Evolutionary conservation across 1,284 basidiomycete genomes (phyloP).

Genomic region (Pyrrhoderma noxium): DNA sequence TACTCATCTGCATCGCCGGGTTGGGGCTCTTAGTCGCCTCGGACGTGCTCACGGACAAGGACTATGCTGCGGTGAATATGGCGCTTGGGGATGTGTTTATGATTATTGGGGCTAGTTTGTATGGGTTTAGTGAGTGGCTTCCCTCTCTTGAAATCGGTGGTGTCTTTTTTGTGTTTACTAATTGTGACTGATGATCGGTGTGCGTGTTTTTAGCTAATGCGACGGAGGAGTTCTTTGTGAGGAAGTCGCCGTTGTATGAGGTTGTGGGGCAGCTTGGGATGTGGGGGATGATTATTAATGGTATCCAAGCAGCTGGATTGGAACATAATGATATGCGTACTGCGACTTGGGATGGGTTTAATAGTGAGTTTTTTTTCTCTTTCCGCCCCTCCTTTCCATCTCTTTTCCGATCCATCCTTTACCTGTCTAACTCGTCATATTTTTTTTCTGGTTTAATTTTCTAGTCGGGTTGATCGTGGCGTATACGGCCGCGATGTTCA

Average conservation of each 20-base stretch:
- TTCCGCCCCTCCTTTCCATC: no score
- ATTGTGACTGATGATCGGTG: no score
- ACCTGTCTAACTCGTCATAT: slow-evolving; percentile 12
- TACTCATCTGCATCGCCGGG: slow-evolving; percentile 66
- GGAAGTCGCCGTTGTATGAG: slow-evolving; percentile 74
- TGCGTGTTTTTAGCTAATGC: slow-evolving; percentile 54
- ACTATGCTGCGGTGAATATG: slow-evolving; percentile 54
- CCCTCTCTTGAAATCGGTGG: not conserved
- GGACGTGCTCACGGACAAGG: slow-evolving; percentile 63
- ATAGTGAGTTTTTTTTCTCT: no score
- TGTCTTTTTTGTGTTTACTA: no score
- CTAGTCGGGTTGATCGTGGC: slow-evolving; percentile 59
- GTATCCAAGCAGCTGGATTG: slow-evolving; percentile 65
- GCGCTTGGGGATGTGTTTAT: slow-evolving; percentile 83
- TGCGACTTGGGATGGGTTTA: slow-evolving; percentile 64
- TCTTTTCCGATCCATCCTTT: not conserved
- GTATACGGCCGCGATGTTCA: slow-evolving; percentile 74
- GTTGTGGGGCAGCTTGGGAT: slow-evolving; percentile 81
- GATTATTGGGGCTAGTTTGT: slow-evolving; percentile 76
- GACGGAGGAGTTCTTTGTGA: slow-evolving; percentile 80
- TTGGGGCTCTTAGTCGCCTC: slow-evolving; percentile 71
- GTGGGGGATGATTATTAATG: slow-evolving; percentile 75
- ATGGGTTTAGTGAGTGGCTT: slow-evolving; percentile 65
- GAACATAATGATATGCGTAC: slow-evolving; percentile 62
- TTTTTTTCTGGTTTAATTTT: slow-evolving; percentile 36